Evolutionary conservation across 495 filamentous ascomycete genomes (phyloP).

Genomic region (Tuber calosporum): DNA sequence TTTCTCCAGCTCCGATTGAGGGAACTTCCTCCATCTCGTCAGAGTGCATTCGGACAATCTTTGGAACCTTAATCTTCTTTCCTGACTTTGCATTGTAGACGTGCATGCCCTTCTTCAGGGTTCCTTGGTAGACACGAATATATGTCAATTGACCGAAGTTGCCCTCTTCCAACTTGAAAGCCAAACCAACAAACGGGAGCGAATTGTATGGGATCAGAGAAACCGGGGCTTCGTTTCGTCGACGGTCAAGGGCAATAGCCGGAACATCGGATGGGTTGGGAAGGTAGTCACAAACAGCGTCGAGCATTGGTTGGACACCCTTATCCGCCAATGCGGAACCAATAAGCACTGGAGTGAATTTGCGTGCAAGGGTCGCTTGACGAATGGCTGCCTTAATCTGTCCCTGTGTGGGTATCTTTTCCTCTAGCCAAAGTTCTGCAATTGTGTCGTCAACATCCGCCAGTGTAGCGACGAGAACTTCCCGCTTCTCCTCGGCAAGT

Average conservation of each 20-base stretch:
- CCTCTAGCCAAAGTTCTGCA: conserved; percentile 89
- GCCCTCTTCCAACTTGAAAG: conserved; percentile 98
- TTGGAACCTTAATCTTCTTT: conserved; percentile 94
- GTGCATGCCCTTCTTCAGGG: conserved; percentile 75
- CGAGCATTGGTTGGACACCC: conserved; percentile 91
- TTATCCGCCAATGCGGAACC: conserved; percentile 93
- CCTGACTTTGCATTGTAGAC: conserved; percentile 88
- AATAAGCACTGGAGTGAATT: conserved; percentile 96
- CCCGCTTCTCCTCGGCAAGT: conserved; percentile 68
- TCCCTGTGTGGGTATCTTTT: conserved; percentile 61
- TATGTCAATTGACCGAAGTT: conserved; percentile 98
- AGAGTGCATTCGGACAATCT: conserved; percentile 98
- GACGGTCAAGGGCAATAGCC: conserved; percentile 80
- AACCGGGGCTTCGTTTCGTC: conserved; percentile 67
- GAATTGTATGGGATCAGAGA: conserved; percentile 87
- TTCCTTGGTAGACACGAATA: conserved; percentile 96
- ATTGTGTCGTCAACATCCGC: conserved; percentile 99
- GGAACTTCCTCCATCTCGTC: conserved; percentile 97
- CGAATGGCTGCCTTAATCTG: conserved; percentile 90
- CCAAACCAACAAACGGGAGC: conserved; percentile 87
- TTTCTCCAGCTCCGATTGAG: conserved; percentile 91
- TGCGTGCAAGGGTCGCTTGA: conserved; percentile 73
- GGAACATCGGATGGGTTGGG: conserved; percentile 87
- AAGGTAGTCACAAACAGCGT: conserved; percentile 92
- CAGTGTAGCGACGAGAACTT: conserved; percentile 83